phyloP scores from a whole-genome alignment of 495 filamentous ascomycete genomes.

The Staphylotrichum longicolle region DNA sequence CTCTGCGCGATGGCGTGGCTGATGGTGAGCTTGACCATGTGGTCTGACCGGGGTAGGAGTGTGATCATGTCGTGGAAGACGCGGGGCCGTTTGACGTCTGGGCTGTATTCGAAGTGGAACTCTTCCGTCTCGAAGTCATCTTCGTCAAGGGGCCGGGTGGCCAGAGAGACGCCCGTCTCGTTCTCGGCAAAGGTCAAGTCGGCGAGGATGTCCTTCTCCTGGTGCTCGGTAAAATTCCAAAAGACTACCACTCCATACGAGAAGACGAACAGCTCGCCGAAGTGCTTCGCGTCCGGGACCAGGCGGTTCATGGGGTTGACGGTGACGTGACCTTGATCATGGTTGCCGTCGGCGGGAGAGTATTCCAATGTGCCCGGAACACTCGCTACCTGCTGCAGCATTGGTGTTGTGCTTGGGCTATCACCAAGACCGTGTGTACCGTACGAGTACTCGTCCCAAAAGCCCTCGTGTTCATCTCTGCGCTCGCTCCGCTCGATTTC shows the following conservation, averaged over 20 bases:
- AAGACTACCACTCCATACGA: slow-evolving; percentile 97
- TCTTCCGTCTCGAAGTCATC: slow-evolving; percentile 97
- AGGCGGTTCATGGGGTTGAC: slow-evolving; percentile 51
- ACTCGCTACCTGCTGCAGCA: slow-evolving; percentile 19
- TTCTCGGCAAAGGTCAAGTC: slow-evolving; percentile 87
- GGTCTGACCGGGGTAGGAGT: slow-evolving; percentile 78
- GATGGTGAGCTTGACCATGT: slow-evolving; percentile 98
- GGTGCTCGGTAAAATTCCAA: slow-evolving; percentile 94
- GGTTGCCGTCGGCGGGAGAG: not conserved
- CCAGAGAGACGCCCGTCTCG: slow-evolving; percentile 56
- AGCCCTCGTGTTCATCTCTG: slow-evolving; percentile 87
- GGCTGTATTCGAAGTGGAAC: slow-evolving; percentile 97
- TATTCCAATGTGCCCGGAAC: slow-evolving; percentile 7
- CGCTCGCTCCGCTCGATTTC: slow-evolving; percentile 94
- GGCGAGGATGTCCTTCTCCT: slow-evolving; percentile 95
- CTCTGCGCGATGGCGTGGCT: slow-evolving; percentile 96
- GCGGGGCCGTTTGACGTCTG: slow-evolving; percentile 75
- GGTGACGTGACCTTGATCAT: slow-evolving; percentile 6
- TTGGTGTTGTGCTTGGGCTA: slow-evolving; percentile 15
- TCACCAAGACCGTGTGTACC: slow-evolving; percentile 19
- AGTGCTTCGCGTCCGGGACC: slow-evolving; percentile 62
- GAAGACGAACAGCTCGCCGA: slow-evolving; percentile 97
- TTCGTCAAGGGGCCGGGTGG: slow-evolving; percentile 69
- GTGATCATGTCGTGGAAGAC: slow-evolving; percentile 99
- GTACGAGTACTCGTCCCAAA: slow-evolving; percentile 48